Base-by-base conservation (phyloP, 768 basidiomycete species). In the Kwoniella europaea region DNA sequence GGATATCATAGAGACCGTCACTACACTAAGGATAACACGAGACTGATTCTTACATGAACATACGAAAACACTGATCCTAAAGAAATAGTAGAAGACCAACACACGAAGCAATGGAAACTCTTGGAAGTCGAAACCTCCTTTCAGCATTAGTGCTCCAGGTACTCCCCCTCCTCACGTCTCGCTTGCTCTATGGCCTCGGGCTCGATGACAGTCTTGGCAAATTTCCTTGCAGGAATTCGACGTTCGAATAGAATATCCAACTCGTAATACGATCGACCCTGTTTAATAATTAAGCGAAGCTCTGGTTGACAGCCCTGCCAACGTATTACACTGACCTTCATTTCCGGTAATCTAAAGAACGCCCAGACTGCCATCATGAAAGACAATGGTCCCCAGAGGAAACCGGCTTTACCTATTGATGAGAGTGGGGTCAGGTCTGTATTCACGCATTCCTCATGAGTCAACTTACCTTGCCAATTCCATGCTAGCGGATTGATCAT, bases 211-310 rank as follows among this genome's bases (percentile, higher is more conserved):
- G 80, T 81, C 53, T 67, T 58, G 22, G 67, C 58, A 74, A 81
- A 81, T 43, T 73, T 69, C 73, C 80, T 74, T 5, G 80, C 83
- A 20, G 80, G 72, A 18, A 84, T 72, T 15, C 65, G 62, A 64
- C 79, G 55, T 56, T 81, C 77, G 72, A 84, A 84, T 55, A 84
- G 73, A 22, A 82, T 59, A 68, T 82, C 82, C 58, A 84, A 72
- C 68, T 84, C 83, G 56, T 74, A 71, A 71, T 71, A 76, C 7
- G 72, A 67, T 43, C 67, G 42, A 56, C 53, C 42, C 54, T 65
- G 1, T 10, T 10, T 4, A 50, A 35, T 35, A 9, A 7, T 35
- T 35, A 6, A 35, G 35, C 35, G 5, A 35, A 35, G 7, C 35
- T 35, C 35, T 35, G 35, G 35, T 35, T 35, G 35, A 35, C 35